Evolutionary conservation across 2,329 filamentous ascomycete genomes (phyloP), one percentile per base, ranked within the genome.

Genomic region (Sarocladium kiliense): DNA sequence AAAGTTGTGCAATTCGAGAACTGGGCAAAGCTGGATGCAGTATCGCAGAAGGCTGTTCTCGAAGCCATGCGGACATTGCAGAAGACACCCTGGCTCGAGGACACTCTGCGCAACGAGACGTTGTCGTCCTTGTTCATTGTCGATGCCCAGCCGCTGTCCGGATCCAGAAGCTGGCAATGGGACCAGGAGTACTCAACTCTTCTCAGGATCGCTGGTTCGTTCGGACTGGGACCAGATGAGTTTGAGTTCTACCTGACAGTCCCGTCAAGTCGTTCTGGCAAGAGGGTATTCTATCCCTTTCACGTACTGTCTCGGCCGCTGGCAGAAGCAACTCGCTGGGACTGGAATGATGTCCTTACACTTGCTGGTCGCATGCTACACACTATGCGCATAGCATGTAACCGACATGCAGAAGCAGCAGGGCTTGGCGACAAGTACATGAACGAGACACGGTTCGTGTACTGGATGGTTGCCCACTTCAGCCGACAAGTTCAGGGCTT

Each of bases 391-490:
- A n/a, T 6, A 16, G 7, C 7, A 5, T 55, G 53, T 44, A 55
- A 55, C 18, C 3, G 18, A 16, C 37, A 55, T 34, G 53, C 53
- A 19, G 53, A 55, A 47, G 39, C 23, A 25, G 25, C 12, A n/a
- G 53, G 53, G 21, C 39, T 34, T 16, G 53, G 53, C 11, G 53
- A 55, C 3, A 45, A 19, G 16, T 16, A 39, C 23, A 47, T 55
- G 39, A 34, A 45, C 21, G 41, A 45, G 4, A 32, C 6, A 2
- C 11, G 19, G 16, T 32, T 55, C 27, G 27, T 55, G n/a, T 55
- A 47, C 53, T 55, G 53, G 53, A 55, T 55, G 53, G 53, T 18
- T n/a, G 39, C 53, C 3, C 53, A 47, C 32, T 55, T 55, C 53
- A 55, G 53, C 32, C n/a, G 39, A 18, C 37, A 55, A 23, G 47